Percentiles rank a stretch among this genome's conserved stretches.
Conservation (phyloP, 202 grass and related monocot genomes). For the Carex arenaria region DNA sequence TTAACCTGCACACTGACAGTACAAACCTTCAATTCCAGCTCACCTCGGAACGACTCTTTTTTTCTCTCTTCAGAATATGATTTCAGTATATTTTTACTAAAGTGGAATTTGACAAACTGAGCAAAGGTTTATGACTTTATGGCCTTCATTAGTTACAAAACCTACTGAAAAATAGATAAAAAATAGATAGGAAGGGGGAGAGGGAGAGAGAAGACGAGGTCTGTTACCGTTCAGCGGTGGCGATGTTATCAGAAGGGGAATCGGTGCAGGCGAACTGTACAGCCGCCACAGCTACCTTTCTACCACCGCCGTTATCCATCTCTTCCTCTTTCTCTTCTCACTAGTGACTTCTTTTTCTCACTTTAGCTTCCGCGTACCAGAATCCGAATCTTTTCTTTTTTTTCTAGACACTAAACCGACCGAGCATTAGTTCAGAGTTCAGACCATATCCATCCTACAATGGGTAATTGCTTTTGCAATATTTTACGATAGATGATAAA, state of each 20-base stretch:
- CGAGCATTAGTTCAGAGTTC: no score
- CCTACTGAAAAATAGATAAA: background rate
- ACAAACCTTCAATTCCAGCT: background rate
- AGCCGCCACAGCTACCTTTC: conserved; percentile 67
- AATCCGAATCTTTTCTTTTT: no score
- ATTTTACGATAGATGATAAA: no score
- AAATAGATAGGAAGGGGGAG: background rate
- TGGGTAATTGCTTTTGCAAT: no score
- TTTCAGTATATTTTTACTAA: background rate
- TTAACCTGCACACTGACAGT: conserved; percentile 49
- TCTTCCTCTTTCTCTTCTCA: background rate
- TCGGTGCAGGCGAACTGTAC: conserved; percentile 96
- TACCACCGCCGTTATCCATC: conserved; percentile 45
- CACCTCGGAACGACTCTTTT: background rate
- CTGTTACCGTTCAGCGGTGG: conserved; percentile 69
- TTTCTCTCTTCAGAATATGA: background rate
- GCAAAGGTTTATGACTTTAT: background rate
- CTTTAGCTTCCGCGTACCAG: no score
- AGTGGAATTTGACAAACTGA: background rate
- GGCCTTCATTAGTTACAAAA: background rate
- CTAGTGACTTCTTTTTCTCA: no score
- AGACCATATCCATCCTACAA: no score
- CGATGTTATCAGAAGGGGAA: conserved; percentile 63
- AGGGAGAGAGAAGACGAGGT: background rate
- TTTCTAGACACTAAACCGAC: no score